Conservation (phyloP, 2,329 filamentous ascomycete species). For the Elsinoe necatrix region DNA sequence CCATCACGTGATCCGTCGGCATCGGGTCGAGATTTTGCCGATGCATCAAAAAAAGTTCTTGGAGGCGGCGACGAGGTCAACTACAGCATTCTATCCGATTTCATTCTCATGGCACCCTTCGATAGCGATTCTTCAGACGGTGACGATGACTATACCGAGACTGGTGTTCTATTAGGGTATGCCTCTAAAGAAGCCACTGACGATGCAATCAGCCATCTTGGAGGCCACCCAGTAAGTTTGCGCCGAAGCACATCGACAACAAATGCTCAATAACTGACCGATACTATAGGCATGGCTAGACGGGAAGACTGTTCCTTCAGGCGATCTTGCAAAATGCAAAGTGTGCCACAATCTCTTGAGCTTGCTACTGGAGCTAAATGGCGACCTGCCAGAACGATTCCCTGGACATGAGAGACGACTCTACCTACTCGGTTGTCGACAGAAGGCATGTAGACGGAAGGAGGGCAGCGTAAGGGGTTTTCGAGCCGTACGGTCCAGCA, state of each 20-base stretch:
- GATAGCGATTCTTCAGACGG: conserved; percentile 75
- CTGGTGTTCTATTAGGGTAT: conserved; percentile 84
- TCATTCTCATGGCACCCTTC: conserved; percentile 58
- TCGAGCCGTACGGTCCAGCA: conserved; percentile 53
- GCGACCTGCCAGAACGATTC: conserved; percentile 77
- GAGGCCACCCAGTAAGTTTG: conserved; percentile 70
- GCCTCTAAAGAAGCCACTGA: conserved; percentile 69
- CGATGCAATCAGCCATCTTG: conserved; percentile 79
- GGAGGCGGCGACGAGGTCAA: not conserved
- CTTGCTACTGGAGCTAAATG: conserved; percentile 83
- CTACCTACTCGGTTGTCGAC: conserved; percentile 76
- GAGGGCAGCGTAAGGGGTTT: conserved; percentile 71
- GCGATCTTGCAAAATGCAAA: conserved; percentile 73
- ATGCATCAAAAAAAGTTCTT: conserved; percentile 9
- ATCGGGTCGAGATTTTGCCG: not conserved
- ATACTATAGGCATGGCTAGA: conserved; percentile 70
- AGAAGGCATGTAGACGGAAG: conserved; percentile 70
- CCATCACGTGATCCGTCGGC: not conserved
- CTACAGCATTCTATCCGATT: not conserved
- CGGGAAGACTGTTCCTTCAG: conserved; percentile 59
- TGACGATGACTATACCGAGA: conserved; percentile 65
- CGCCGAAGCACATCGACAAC: not conserved
- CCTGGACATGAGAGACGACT: conserved; percentile 78
- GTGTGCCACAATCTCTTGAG: conserved; percentile 77
- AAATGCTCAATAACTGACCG: not conserved